These are phyloP conservation scores for Saccharomyces jurei DNA, from an alignment of 805 yeast species.

Conservation along the genomic window DNA sequence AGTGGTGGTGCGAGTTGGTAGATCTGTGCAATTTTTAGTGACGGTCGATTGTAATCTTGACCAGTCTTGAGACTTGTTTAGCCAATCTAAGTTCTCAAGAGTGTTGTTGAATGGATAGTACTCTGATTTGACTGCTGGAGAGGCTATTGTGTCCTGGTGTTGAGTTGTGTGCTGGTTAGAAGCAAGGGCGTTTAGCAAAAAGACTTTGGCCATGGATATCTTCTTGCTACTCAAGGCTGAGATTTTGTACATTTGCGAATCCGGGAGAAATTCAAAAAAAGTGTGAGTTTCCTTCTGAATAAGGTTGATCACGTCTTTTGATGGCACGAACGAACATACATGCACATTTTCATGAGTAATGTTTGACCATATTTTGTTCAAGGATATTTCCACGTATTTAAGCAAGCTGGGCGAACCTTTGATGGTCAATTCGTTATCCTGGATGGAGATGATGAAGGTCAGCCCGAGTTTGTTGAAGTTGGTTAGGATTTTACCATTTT, in stretches of 20 bases:
- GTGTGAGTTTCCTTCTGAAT: slow-evolving; percentile 19
- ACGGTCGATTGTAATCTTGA: slow-evolving; percentile 17
- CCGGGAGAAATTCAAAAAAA: slow-evolving; percentile 11
- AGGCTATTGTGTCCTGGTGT: not conserved
- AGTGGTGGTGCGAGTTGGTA: not conserved
- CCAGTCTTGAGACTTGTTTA: slow-evolving; percentile 18
- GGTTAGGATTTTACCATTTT: slow-evolving; percentile 28
- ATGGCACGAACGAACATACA: not conserved
- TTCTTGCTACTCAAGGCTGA: slow-evolving; percentile 27
- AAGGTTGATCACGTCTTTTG: slow-evolving; percentile 11
- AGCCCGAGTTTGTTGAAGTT: slow-evolving; percentile 25
- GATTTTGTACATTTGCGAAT: slow-evolving; percentile 3
- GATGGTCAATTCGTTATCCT: not conserved
- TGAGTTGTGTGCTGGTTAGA: not conserved
- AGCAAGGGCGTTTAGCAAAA: slow-evolving; percentile 19
- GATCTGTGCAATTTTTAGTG: not conserved
- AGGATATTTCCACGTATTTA: slow-evolving; percentile 26
- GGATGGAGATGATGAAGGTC: not conserved
- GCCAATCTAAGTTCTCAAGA: slow-evolving; percentile 23
- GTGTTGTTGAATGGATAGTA: slow-evolving; percentile 18
- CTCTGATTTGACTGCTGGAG: not conserved
- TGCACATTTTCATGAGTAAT: slow-evolving; percentile 14
- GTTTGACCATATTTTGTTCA: slow-evolving; percentile 23
- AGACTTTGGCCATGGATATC: slow-evolving; percentile 17
- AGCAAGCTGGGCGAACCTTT: slow-evolving; percentile 1